phyloP scores from a whole-genome alignment of 2,329 filamentous ascomycete genomes.

The Elsinoe necatrix region DNA sequence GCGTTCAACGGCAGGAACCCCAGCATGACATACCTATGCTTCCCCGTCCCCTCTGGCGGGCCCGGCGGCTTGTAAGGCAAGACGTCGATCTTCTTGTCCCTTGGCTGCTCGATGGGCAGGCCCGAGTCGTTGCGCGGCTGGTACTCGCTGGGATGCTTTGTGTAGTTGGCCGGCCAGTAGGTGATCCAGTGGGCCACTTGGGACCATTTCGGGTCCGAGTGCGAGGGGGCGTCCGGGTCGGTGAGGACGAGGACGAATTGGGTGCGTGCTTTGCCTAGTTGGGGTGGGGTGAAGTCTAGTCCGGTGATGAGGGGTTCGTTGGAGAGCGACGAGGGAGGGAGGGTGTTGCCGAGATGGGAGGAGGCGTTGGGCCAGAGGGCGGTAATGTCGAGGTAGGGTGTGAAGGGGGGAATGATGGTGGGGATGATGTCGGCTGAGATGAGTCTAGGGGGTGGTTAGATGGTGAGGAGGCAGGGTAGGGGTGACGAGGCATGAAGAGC shows the following conservation, averaged over 20 bases:
- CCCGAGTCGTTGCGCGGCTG: background rate
- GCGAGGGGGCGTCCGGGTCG: conserved; percentile 51
- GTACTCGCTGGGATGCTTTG: background rate
- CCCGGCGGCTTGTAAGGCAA: conserved; percentile 46
- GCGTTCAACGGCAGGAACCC: conserved; percentile 40
- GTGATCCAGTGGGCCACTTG: conserved; percentile 52
- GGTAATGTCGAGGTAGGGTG: conserved; percentile 44
- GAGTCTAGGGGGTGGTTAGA: background rate
- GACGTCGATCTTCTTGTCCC: conserved; percentile 30
- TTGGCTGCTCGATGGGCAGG: background rate
- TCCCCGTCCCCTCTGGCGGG: conserved; percentile 48
- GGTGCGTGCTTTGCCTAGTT: conserved; percentile 24
- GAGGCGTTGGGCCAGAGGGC: conserved; percentile 40
- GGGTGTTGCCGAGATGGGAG: conserved; percentile 47
- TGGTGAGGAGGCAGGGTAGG: background rate
- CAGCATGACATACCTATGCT: conserved; percentile 51
- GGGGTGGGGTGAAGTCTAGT: conserved; percentile 27
- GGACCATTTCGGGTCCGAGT: conserved; percentile 45
- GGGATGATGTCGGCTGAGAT: conserved; percentile 24
- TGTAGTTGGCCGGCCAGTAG: conserved; percentile 26
- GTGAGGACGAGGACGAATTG: conserved; percentile 45
- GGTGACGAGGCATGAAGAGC: too few species aligned
- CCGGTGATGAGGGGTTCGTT: conserved; percentile 28
- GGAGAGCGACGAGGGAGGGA: conserved; percentile 38
- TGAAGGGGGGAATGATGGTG: conserved; percentile 50